Conservation (phyloP, 2,329 filamentous ascomycete species). For the Aureobasidium uvarum region DNA sequence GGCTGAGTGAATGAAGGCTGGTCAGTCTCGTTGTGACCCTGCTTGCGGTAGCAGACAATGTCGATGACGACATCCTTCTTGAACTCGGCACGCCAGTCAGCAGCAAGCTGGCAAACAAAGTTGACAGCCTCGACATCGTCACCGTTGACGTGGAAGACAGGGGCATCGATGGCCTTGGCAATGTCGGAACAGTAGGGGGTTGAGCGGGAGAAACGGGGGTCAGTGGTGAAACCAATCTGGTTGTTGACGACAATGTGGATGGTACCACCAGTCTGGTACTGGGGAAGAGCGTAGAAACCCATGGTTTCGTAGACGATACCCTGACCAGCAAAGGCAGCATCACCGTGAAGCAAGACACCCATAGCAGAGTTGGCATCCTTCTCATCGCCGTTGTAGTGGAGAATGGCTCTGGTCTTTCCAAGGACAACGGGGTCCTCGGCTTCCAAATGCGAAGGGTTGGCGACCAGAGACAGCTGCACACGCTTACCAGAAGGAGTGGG, state of each 20-base stretch:
- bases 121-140: conserved; percentile 98
- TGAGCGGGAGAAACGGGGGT: conserved; percentile 93
- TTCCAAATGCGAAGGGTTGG: conserved; percentile 97
- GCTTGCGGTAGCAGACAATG: conserved; percentile 97
- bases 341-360: conserved; percentile 93
- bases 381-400: conserved; percentile 99
- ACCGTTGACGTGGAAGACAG: conserved; percentile 98
- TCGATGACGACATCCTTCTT: conserved; percentile 98
- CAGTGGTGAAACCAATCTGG: conserved; percentile 99
- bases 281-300: conserved; percentile 92
- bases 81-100: conserved; percentile 98
- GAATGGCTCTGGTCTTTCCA: conserved; percentile 94
- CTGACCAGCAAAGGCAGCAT: conserved; percentile 94
- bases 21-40: conserved; percentile 99
- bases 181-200: conserved; percentile 99
- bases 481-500: conserved; percentile 98
- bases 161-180: conserved; percentile 96
- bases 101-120: conserved; percentile 94
- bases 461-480: conserved; percentile 96
- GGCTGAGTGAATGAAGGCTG: conserved; percentile 99
- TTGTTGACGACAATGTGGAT: conserved; percentile 99
- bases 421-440: conserved; percentile 97
- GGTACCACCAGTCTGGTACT: conserved; percentile 95
- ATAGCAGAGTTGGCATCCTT: conserved; percentile 84
- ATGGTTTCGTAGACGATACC: conserved; percentile 98